These are phyloP conservation scores for Zalaria sp. DNA, from an alignment of 2,329 filamentous ascomycete species.

Conservation along the genomic window DNA sequence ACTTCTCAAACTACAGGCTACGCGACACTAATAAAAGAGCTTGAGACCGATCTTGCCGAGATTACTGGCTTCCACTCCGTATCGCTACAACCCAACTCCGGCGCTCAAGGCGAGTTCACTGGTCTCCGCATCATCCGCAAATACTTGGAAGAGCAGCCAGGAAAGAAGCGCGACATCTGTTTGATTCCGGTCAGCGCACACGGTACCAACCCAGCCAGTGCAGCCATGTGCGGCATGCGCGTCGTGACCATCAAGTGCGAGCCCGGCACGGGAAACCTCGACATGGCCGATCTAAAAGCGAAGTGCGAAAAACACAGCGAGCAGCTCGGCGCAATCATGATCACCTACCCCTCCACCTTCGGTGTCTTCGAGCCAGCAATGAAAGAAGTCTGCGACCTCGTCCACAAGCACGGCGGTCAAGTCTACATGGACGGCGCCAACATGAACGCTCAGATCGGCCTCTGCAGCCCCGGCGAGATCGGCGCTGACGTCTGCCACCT, in stretches of 20 bases:
- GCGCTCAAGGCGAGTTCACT: conserved; percentile 88
- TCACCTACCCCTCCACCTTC: conserved; percentile 91
- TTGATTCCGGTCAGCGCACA: conserved; percentile 91
- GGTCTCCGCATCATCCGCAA: conserved; percentile 79
- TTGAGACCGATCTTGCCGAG: conserved; percentile 61
- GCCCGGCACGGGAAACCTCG: conserved; percentile 72
- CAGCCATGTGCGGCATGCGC: conserved; percentile 90
- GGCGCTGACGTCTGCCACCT: conserved; percentile 94
- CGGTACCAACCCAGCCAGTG: conserved; percentile 89
- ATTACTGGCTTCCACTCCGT: conserved; percentile 87
- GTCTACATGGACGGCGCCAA: conserved; percentile 99
- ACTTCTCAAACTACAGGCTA: conserved; percentile 53
- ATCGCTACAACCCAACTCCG: conserved; percentile 88
- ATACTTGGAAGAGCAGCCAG: conserved; percentile 56
- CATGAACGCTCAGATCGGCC: conserved; percentile 94
- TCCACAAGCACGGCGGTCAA: conserved; percentile 78
- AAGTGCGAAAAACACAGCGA: conserved; percentile 83
- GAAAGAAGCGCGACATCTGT: conserved; percentile 73
- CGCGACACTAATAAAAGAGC: conserved; percentile 50
- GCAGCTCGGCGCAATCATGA: conserved; percentile 84
- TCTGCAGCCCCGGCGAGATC: conserved; percentile 89
- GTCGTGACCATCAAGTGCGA: conserved; percentile 90
- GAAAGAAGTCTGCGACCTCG: conserved; percentile 70
- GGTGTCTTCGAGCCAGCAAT: conserved; percentile 88
- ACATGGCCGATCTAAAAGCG: conserved; percentile 68